These are phyloP conservation scores for Sphaerulina vaccinii DNA, from an alignment of 2,329 filamentous ascomycete genomes.

Conservation along the genomic window DNA sequence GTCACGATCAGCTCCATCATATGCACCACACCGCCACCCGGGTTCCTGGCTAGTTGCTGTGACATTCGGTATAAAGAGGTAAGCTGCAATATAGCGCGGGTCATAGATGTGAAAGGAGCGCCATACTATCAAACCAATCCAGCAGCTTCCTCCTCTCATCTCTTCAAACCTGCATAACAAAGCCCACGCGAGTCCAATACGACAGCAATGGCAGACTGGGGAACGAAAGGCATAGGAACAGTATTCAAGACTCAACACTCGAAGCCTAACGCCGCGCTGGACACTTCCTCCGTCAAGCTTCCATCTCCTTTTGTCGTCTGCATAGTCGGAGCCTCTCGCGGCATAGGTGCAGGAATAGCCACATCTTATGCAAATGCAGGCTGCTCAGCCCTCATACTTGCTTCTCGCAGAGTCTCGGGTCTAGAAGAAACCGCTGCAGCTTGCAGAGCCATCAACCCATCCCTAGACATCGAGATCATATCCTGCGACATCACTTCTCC, in stretches of 20 bases:
- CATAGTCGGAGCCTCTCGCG: conserved; percentile 40
- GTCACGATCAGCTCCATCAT: no score
- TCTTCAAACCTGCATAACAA: not conserved
- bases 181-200: not conserved
- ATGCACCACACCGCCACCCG: no score
- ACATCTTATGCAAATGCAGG: conserved; percentile 38
- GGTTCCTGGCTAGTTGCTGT: no score
- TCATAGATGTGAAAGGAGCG: no score
- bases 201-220: conserved; percentile 16
- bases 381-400: conserved; percentile 37
- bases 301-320: conserved; percentile 35
- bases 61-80: no score
- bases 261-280: conserved; percentile 7
- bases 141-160: no score
- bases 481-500: conserved; percentile 29
- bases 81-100: no score
- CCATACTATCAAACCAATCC: no score
- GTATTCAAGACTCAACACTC: conserved; percentile 18
- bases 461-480: conserved; percentile 31
- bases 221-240: conserved; percentile 9
- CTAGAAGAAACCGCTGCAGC: conserved; percentile 33
- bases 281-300: conserved; percentile 23
- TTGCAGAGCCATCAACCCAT: conserved; percentile 29
- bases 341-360: conserved; percentile 40
- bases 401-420: conserved; percentile 33